Conservation (phyloP, 257 asterid genomes). For the Striga asiatica region DNA sequence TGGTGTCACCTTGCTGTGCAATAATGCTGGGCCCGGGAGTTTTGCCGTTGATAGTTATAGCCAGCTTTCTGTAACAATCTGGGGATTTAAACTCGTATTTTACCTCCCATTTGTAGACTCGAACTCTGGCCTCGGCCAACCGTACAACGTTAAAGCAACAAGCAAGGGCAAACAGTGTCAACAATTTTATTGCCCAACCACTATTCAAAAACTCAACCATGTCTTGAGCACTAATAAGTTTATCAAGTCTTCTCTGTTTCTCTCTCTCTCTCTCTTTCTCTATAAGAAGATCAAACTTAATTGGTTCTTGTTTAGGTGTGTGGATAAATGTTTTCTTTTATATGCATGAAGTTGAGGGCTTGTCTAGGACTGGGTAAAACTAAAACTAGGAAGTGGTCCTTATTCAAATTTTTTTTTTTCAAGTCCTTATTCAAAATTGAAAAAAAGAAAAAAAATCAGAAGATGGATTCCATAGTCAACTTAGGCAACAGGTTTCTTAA, state of each 20-base stretch:
- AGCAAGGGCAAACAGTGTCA: neutral
- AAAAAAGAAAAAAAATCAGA: too few relatives aligned
- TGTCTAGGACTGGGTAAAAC: too few relatives aligned
- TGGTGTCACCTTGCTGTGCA: conserved; percentile 69
- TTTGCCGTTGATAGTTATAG: conserved; percentile 65
- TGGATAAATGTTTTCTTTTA: too few relatives aligned
- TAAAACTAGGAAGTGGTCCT: too few relatives aligned
- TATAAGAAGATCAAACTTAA: neutral
- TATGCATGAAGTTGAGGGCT: too few relatives aligned
- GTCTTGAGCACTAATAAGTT: too few relatives aligned
- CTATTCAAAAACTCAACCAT: conserved; percentile 6
- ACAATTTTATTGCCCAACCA: neutral
- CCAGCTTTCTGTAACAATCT: conserved; percentile 60
- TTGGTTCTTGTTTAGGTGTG: too few relatives aligned
- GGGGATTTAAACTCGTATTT: conserved; percentile 76
- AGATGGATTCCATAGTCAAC: neutral
- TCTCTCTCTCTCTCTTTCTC: too few relatives aligned
- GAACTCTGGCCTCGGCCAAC: conserved; percentile 38
- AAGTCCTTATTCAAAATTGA: too few relatives aligned
- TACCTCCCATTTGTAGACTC: conserved; percentile 71
- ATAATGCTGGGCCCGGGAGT: conserved; percentile 83
- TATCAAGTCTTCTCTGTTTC: too few relatives aligned
- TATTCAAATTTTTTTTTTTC: too few relatives aligned
- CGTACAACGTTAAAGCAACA: neutral
- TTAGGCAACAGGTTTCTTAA: too few relatives aligned